Evolutionary conservation across 208 protist species (phyloP), one percentile per base, ranked within the genome.

Genomic region (Crithidia mellificae): DNA sequence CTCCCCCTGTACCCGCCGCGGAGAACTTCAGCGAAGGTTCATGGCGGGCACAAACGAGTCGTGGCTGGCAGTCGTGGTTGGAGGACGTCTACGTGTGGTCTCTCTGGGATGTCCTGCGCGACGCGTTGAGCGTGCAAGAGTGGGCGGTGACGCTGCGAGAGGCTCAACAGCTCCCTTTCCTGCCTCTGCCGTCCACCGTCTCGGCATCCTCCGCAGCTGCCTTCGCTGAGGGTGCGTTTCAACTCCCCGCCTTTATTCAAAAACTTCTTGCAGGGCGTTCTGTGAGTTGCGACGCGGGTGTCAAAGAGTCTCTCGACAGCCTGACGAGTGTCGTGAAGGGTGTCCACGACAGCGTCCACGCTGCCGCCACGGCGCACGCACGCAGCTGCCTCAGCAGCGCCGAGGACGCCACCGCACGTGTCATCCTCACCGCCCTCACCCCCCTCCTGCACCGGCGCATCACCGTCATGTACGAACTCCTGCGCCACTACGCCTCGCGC

Each of bases 391-490:
- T 74, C 22, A 49, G 30, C 20, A 19, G 49, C n/a, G 66, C 73
- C n/a, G 62, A 67, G 51, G 72, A 84, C 22, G n/a, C 24, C 20
- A 52, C 90, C 8, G 36, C 87, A 2, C 67, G 72, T 15, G 34
- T 80, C 11, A 69, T 91, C 20, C 38, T 91, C 12, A 63, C 55
- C 11, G 77, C 88, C 17, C 46, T 94, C 14, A 76, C 77, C 0
- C 80, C 80, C 0, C 53, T 88, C 12, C 77, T 91, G 19, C 77
- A 87, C 49, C 85, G 79, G 0, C 83, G 85, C 50, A 87, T 84
- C 63, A 67, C 74, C 27, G 77, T 87, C 25, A 84, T 91, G 77
- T 91, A 91, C 66, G 88, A 91, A 66, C 66, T 91, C 39, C 74
- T 93, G 49, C 88, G 83, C 19, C 59, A 88, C 63, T 71, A 82